Base-by-base conservation (phyloP, 148 eudicot species). In the Cornus controversa region DNA sequence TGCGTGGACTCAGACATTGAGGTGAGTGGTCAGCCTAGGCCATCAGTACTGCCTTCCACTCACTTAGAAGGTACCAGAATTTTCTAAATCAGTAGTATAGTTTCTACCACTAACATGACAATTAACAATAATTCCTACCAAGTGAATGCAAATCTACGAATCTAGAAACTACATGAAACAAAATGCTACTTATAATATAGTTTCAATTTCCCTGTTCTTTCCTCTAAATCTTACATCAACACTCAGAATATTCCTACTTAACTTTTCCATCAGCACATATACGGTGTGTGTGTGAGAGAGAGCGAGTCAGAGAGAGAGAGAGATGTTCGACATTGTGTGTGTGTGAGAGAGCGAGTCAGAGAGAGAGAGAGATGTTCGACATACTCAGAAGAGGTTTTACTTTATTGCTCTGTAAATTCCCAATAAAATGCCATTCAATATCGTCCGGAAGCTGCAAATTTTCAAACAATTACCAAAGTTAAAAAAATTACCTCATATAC, bases 371-470 rank as follows among this genome's bases (percentile, higher is more conserved):
- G 65, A 66, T 66, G 67, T 58, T 6, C 40, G 20, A 76, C 95
- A 81, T 96, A 96, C 99, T 85, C 75, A 96, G 78, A 66, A 96
- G 97, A 70, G 95, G 85, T 76, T 96, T 96, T 64, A 92, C 97
- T 92, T 96, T 96, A 89, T 96, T 93, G 87, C 98, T 93, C 79
- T 93, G 99, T 88, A 96, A 86, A 86, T 96, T 91, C 80, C 99
- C 99, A 65, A 96, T 93, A 77, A 93, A 96, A 86, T 96, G 99
- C 98, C 99, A 96, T 78, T 93, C 92, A 62, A 92, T 90, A 80
- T 96, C 97, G 73, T 90, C 97, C 40, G 97, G 99, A 76, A 96
- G 93, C 97, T 96, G 87, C 94, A 90, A 14, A 50, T 70, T 80
- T 8, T 29, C 42, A 20, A 45, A 66, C 47, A 25, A 18, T 42